phyloP scores from a whole-genome alignment of 1,139 yeast species.

The Saccharomycopsis hybrid region DNA sequence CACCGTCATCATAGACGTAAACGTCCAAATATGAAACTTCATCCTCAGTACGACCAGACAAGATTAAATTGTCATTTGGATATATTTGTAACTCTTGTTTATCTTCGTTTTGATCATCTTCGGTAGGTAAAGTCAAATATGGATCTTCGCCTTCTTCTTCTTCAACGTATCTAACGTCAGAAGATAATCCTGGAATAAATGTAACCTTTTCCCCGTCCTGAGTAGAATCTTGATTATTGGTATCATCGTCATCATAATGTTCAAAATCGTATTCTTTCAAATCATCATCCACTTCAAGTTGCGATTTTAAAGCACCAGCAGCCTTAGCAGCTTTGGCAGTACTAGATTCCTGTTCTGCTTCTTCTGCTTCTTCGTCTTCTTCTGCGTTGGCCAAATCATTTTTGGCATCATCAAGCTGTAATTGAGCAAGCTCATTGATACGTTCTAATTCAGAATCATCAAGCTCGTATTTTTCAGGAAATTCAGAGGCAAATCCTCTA shows the following conservation, averaged over 20 bases:
- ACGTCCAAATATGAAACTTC: conserved; percentile 89
- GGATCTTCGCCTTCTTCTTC: conserved; percentile 67
- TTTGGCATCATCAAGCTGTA: conserved; percentile 72
- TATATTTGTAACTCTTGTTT: conserved; percentile 79
- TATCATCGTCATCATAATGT: conserved; percentile 66
- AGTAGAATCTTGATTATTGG: conserved; percentile 35
- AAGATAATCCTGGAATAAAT: conserved; percentile 68
- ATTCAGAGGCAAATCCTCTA: conserved; percentile 89
- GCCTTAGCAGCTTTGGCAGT: conserved; percentile 23
- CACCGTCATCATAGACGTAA: conserved; percentile 91
- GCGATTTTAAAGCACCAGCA: conserved; percentile 36
- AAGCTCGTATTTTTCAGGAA: conserved; percentile 81
- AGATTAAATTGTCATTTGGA: conserved; percentile 82
- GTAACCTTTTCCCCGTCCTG: conserved; percentile 45
- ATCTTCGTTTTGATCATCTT: conserved; percentile 62
- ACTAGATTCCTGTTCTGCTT: conserved; percentile 27
- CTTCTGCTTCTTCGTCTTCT: conserved; percentile 23
- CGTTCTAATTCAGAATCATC: conserved; percentile 92
- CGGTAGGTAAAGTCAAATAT: conserved; percentile 62
- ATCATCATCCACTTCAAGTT: conserved; percentile 68
- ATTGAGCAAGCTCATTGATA: conserved; percentile 76
- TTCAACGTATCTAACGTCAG: conserved; percentile 40
- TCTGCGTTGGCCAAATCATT: conserved; percentile 44
- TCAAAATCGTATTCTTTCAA: conserved; percentile 84
- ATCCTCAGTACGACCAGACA: conserved; percentile 94